These are phyloP conservation scores for Prosopis cineraria DNA, from an alignment of 306 rosid genomes.

Conservation along the genomic window DNA sequence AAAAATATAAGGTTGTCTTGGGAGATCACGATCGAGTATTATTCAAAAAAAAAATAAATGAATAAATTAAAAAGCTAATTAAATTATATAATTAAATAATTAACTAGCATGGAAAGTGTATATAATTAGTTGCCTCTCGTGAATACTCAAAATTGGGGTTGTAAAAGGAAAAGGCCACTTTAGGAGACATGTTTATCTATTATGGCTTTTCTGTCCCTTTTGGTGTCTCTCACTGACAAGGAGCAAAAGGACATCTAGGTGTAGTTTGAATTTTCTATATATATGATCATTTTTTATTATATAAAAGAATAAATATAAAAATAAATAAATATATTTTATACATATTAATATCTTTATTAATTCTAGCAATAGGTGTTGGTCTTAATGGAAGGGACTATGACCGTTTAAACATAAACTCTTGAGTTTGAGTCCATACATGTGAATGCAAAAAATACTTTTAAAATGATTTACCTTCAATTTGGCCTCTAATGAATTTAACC, in stretches of 20 bases:
- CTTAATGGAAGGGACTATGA: no score
- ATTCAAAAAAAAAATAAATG: not conserved
- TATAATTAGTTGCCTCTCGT: not conserved
- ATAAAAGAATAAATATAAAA: not conserved
- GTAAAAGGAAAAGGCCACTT: conserved; percentile 17
- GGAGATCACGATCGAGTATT: not conserved
- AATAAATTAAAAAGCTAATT: not conserved
- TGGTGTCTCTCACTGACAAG: not conserved
- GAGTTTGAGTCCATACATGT: no score
- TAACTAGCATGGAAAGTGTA: not conserved
- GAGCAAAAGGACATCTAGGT: not conserved
- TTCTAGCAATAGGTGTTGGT: no score
- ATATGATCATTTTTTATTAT: not conserved
- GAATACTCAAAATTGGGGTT: conserved; percentile 38
- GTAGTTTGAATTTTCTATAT: not conserved
- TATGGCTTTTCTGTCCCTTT: conserved; percentile 29
- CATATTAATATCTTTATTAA: no score
- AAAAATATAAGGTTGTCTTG: not conserved
- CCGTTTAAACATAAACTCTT: no score
- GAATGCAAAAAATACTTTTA: no score
- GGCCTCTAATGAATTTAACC: no score
- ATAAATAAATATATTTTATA: not conserved
- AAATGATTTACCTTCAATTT: no score
- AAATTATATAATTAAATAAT: not conserved
- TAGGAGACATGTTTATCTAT: conserved; percentile 31